Percentiles rank a stretch among this genome's conserved stretches.
These are phyloP conservation scores for Rhodotorula diobovata DNA, from an alignment of 768 basidiomycete species.

Conservation along the genomic window DNA sequence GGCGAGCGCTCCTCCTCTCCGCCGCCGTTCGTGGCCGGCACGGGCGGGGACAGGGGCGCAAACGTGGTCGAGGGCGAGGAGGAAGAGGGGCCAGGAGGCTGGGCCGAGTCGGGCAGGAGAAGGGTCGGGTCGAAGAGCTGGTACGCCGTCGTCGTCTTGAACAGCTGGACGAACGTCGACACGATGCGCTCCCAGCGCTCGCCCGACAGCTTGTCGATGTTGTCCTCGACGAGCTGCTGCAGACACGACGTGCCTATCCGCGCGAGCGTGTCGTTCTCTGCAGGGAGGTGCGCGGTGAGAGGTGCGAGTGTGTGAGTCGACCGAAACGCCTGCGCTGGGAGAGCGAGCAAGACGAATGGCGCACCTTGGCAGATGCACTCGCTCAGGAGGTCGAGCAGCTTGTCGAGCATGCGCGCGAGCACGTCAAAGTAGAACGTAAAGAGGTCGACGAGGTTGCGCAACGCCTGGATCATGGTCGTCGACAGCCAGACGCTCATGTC, in stretches of 20 bases:
- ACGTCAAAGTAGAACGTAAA: constrained; percentile 94
- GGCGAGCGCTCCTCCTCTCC: constrained; percentile 10
- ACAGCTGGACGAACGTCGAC: constrained; percentile 89
- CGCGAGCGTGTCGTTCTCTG: constrained; percentile 96
- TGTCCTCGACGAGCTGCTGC: constrained; percentile 90
- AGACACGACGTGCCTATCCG: constrained; percentile 96
- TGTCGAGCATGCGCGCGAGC: constrained; percentile 82
- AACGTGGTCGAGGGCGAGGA: constrained; percentile 45
- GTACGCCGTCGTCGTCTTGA: constrained; percentile 93
- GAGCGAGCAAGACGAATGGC: constrained; percentile 30
- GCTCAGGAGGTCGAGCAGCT: constrained; percentile 84
- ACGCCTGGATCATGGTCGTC: constrained; percentile 96
- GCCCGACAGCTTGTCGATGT: constrained; percentile 76
- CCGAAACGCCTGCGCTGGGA: neutral
- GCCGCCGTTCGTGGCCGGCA: neutral
- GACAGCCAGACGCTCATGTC: constrained; percentile 99
- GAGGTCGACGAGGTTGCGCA: constrained; percentile 88
- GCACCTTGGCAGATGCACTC: constrained; percentile 98
- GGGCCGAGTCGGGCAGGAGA: constrained; percentile 65
- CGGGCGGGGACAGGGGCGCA: constrained; percentile 67
- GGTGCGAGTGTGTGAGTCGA: neutral
- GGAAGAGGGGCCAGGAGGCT: constrained; percentile 47
- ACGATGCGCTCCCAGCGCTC: constrained; percentile 86
- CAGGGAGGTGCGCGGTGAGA: neutral
- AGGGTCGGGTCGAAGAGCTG: constrained; percentile 91